Conservation (phyloP, 2,329 filamentous ascomycete species). For the Fusarium secorum region DNA sequence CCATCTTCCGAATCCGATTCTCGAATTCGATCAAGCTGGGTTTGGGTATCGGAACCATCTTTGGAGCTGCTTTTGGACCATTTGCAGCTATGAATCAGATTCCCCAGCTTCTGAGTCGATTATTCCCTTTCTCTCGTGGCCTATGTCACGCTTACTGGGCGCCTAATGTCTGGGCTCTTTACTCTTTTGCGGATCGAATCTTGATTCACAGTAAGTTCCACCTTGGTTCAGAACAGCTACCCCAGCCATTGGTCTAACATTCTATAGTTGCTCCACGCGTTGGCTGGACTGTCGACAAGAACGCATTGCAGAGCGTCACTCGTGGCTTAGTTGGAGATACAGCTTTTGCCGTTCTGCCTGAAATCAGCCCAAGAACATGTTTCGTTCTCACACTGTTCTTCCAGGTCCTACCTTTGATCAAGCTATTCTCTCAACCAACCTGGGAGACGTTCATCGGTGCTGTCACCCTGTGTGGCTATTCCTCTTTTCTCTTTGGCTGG, state of each 20-base stretch:
- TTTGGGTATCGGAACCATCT: constrained; percentile 72
- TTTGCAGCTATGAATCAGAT: constrained; percentile 85
- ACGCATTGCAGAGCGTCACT: constrained; percentile 87
- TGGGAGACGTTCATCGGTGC: constrained; percentile 92
- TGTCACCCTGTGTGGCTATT: constrained; percentile 91
- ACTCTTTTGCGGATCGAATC: constrained; percentile 87
- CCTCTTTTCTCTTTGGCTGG: constrained; percentile 97
- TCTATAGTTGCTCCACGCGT: constrained; percentile 78
- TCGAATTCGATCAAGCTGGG: constrained; percentile 86
- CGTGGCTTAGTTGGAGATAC: constrained; percentile 93
- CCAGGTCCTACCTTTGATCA: constrained; percentile 80
- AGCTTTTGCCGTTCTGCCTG: constrained; percentile 89
- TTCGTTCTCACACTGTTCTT: constrained; percentile 85
- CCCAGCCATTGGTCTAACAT: constrained; percentile 14
- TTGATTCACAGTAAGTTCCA: constrained; percentile 75
- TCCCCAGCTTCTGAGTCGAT: constrained; percentile 79
- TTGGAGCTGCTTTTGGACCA: constrained; percentile 85
- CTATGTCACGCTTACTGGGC: constrained; percentile 99
- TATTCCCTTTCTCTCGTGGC: constrained; percentile 94
- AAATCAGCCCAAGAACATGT: constrained; percentile 80
- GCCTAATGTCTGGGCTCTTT: constrained; percentile 95
- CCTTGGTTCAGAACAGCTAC: background rate
- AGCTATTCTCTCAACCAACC: constrained; percentile 80
- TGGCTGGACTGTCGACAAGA: constrained; percentile 74
- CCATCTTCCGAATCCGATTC: constrained; percentile 77